Evolutionary conservation across 1,284 basidiomycete genomes (phyloP).

Genomic region (Heterobasidion irregulare): DNA sequence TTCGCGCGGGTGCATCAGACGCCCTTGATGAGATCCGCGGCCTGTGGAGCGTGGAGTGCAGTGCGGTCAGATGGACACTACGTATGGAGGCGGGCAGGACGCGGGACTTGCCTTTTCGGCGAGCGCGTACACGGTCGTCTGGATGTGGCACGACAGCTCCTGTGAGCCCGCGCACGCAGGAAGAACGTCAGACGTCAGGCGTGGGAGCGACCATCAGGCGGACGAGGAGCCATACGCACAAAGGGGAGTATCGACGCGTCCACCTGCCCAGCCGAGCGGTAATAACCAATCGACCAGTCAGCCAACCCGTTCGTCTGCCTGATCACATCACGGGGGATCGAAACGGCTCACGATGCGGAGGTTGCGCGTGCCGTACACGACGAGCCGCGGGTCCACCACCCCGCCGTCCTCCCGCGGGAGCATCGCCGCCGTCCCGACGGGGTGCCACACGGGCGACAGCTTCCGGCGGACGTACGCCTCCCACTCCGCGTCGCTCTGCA

Average conservation of each 20-base stretch:
- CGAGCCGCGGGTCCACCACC: constrained; percentile 39
- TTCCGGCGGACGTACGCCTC: constrained; percentile 2
- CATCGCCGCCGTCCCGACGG: constrained; percentile 38
- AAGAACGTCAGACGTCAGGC: no score
- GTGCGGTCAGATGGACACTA: neutral
- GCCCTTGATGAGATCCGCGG: neutral
- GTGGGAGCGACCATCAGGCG: no score
- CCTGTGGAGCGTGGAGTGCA: neutral
- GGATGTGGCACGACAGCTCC: neutral
- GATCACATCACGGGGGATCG: no score
- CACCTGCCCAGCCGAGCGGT: neutral
- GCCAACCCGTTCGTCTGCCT: no score
- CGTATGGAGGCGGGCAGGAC: neutral
- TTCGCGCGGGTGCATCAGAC: neutral
- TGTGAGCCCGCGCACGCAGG: neutral
- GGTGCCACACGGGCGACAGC: constrained; percentile 6
- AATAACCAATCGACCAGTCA: neutral
- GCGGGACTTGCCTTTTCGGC: neutral
- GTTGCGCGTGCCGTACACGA: constrained; percentile 42
- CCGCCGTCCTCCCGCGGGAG: constrained; percentile 39
- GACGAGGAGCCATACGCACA: neutral
- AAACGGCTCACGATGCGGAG: constrained; percentile 23
- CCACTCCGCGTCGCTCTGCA: constrained; percentile 2
- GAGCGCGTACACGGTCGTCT: neutral
- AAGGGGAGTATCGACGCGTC: constrained; percentile 1